Evolutionary conservation across 495 filamentous ascomycete genomes (phyloP).

Genomic region (Xylaria venustula): DNA sequence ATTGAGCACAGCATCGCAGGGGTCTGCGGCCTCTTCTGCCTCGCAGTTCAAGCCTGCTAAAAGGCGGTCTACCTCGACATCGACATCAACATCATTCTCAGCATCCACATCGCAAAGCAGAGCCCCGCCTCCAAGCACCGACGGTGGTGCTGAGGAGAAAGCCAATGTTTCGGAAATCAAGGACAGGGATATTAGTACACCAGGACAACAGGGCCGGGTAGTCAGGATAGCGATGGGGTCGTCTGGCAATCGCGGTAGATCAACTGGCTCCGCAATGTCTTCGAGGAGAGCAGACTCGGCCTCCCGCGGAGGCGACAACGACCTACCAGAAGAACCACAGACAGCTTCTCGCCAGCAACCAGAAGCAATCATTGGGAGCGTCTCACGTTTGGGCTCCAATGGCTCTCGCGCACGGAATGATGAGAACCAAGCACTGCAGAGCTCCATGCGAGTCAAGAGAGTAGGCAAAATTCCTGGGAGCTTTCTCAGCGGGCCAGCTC

Average conservation of each 20-base stretch:
- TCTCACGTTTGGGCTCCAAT: constrained; percentile 48
- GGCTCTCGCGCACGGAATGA: constrained; percentile 48
- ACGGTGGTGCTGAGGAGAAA: constrained; percentile 32
- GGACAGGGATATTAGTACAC: constrained; percentile 62
- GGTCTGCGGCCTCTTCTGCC: constrained; percentile 16
- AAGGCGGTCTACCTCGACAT: constrained; percentile 32
- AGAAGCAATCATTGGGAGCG: constrained; percentile 40
- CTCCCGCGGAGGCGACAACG: constrained; percentile 33
- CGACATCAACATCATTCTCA: neutral
- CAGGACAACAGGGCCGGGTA: constrained; percentile 60
- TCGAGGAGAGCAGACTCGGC: constrained; percentile 34
- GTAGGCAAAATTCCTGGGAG: constrained; percentile 68
- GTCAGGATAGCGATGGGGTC: constrained; percentile 57
- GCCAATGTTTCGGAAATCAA: constrained; percentile 25
- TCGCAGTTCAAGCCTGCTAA: constrained; percentile 32
- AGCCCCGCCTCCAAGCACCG: constrained; percentile 35
- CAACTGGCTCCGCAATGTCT: constrained; percentile 36
- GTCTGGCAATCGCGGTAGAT: constrained; percentile 37
- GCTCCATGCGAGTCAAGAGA: constrained; percentile 71
- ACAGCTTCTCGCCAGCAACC: constrained; percentile 37
- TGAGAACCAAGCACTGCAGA: constrained; percentile 61
- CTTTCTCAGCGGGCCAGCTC: constrained; percentile 72
- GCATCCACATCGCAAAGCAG: constrained; percentile 25
- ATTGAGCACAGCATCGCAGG: constrained; percentile 46
- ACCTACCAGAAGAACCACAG: constrained; percentile 38